Evolutionary conservation across 2,329 filamentous ascomycete genomes (phyloP).

Genomic region (Penicillium sp.): DNA sequence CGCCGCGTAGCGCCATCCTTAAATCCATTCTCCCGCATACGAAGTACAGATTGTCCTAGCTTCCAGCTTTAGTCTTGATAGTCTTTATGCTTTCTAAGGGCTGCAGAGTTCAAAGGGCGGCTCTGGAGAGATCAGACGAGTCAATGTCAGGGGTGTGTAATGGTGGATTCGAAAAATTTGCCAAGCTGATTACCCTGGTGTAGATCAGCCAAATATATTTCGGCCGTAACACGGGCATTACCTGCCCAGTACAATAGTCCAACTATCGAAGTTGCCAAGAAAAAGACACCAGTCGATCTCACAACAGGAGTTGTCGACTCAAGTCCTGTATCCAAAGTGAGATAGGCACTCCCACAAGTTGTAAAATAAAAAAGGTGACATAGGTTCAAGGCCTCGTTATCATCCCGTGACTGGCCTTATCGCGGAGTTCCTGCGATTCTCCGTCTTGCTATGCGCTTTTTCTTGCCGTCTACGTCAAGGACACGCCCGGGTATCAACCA

Average conservation of each 20-base stretch:
- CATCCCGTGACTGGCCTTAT: conserved; percentile 7
- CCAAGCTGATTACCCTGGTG: neutral
- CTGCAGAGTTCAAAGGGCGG: neutral
- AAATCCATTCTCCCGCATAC: conserved; percentile 11
- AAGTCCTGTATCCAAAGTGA: too few relatives aligned
- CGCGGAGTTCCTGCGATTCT: neutral
- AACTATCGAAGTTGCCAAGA: neutral
- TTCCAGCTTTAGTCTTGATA: neutral
- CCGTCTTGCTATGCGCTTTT: neutral
- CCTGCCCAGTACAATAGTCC: neutral
- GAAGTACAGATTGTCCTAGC: conserved; percentile 5
- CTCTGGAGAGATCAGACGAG: neutral
- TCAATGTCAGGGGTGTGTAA: neutral
- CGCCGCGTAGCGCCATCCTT: conserved; percentile 6
- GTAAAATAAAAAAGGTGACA: neutral
- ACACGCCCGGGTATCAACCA: neutral
- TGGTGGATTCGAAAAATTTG: neutral
- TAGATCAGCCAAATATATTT: neutral
- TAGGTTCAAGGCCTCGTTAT: neutral
- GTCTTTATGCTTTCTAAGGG: neutral
- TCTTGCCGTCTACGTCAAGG: neutral
- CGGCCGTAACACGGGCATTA: neutral
- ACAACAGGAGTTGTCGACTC: too few relatives aligned
- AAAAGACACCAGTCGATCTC: neutral
- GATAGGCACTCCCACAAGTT: too few relatives aligned